Conservation (phyloP, 768 basidiomycete species). For the Russula virescens region DNA sequence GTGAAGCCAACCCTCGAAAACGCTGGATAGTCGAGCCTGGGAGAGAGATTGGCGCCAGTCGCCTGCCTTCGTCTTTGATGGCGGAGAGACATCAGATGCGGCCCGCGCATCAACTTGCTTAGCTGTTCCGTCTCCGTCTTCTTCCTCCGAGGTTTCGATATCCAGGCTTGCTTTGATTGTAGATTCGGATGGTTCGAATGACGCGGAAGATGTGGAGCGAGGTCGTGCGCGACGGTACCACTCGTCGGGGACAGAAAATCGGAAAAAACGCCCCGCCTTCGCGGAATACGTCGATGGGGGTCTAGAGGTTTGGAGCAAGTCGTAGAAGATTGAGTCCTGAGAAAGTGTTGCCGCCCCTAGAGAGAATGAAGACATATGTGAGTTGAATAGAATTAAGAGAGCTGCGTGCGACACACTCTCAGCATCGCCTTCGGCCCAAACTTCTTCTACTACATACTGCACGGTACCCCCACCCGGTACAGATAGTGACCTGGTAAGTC, state of each 20-base stretch:
- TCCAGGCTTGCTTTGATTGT: constrained; percentile 46
- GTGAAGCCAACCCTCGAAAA: constrained; percentile 64
- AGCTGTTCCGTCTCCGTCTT: constrained; percentile 55
- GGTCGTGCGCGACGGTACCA: constrained; percentile 73
- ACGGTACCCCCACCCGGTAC: constrained; percentile 62
- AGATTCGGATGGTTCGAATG: constrained; percentile 46
- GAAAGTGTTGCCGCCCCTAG: constrained; percentile 44
- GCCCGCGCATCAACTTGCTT: constrained; percentile 39
- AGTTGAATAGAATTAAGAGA: background rate
- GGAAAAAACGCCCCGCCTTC: constrained; percentile 42
- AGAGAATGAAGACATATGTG: background rate
- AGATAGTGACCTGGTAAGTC: constrained; percentile 58
- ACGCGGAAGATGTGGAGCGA: constrained; percentile 42
- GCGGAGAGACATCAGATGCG: constrained; percentile 21
- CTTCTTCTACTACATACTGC: constrained; percentile 71
- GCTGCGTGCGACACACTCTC: constrained; percentile 43
- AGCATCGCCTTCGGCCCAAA: constrained; percentile 46
- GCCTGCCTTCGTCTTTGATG: constrained; percentile 27
- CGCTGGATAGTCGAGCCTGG: constrained; percentile 54
- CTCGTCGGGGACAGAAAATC: constrained; percentile 69
- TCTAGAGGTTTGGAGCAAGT: constrained; percentile 39
- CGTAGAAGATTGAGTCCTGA: constrained; percentile 37
- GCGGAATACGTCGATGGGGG: constrained; percentile 39
- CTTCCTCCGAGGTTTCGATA: constrained; percentile 45
- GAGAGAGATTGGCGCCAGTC: constrained; percentile 53